phyloP scores from a whole-genome alignment of 768 basidiomycete genomes.

The Mycena filopes region DNA sequence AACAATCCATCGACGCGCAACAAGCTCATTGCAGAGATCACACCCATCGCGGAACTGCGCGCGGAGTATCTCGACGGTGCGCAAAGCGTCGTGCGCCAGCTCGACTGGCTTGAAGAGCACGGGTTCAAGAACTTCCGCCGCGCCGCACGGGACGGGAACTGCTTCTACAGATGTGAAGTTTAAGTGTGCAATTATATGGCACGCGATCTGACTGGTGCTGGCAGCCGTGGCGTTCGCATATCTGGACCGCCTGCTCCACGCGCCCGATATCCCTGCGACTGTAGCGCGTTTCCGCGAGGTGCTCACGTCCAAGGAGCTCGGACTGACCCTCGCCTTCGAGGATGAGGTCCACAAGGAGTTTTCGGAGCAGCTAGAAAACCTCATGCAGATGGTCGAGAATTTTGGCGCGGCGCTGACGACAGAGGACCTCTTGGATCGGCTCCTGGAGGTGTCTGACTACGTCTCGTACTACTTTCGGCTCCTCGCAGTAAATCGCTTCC shows the following conservation, averaged over 20 bases:
- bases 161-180: conserved; percentile 87
- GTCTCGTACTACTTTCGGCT: conserved; percentile 86
- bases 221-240: conserved; percentile 87
- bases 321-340: conserved; percentile 24
- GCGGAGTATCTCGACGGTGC: conserved; percentile 75
- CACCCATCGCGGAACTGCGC: conserved; percentile 64
- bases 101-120: conserved; percentile 70
- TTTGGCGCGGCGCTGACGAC: conserved; percentile 25
- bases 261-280: conserved; percentile 22
- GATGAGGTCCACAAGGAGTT: conserved; percentile 32
- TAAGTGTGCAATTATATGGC: background rate
- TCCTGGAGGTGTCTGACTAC: conserved; percentile 64
- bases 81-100: conserved; percentile 73
- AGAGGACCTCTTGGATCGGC: conserved; percentile 20
- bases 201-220: conserved; percentile 25
- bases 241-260: conserved; percentile 72
- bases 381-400: conserved; percentile 23
- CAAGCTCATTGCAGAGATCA: conserved; percentile 61
- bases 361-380: conserved; percentile 25
- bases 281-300: conserved; percentile 30
- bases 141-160: conserved; percentile 73
- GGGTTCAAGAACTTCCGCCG: conserved; percentile 58
- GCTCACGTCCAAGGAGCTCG: conserved; percentile 20
- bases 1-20: conserved; percentile 26
- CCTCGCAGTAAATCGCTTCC: conserved; percentile 62